phyloP scores from a whole-genome alignment of 805 yeast genomes.

The Teunomyces funiuensis region DNA sequence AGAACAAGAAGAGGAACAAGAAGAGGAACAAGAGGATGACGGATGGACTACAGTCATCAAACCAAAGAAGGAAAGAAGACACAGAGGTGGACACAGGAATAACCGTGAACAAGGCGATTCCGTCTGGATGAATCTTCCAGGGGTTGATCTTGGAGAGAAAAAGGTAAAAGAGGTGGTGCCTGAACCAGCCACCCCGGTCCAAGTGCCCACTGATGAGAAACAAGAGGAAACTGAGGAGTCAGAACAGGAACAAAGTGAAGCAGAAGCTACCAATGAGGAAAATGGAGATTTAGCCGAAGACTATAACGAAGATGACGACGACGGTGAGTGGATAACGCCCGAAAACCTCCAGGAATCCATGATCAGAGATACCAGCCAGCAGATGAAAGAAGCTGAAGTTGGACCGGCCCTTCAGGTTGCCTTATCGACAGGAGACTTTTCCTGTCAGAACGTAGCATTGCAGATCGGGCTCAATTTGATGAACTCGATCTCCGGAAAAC shows the following conservation, averaged over 20 bases:
- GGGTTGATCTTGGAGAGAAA: constrained; percentile 9
- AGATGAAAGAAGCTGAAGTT: constrained; percentile 38
- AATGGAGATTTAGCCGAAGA: constrained; percentile 39
- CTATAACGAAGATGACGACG: constrained; percentile 76
- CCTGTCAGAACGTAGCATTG: constrained; percentile 91
- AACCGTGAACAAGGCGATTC: constrained; percentile 7
- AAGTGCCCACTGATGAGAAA: constrained; percentile 6
- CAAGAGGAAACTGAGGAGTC: constrained; percentile 6
- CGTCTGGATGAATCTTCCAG: constrained; percentile 4
- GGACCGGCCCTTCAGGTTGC: constrained; percentile 53
- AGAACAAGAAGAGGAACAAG: constrained; percentile 9
- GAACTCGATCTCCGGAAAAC: constrained; percentile 80
- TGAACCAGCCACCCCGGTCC: no score
- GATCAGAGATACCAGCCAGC: constrained; percentile 64
- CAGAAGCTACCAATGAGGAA: constrained; percentile 10
- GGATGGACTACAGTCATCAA: constrained; percentile 23
- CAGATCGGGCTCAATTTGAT: constrained; percentile 87
- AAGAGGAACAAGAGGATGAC: constrained; percentile 18
- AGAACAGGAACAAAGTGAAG: constrained; percentile 11
- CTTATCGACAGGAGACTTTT: constrained; percentile 92
- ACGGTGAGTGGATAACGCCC: constrained; percentile 89
- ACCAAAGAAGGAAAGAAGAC: constrained; percentile 12
- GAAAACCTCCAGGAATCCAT: constrained; percentile 75
- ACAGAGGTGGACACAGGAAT: constrained; percentile 5
- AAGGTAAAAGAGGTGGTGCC: constrained; percentile 6